These are phyloP conservation scores for Crithidia bombi DNA, from an alignment of 208 protist species.

Conservation along the genomic window DNA sequence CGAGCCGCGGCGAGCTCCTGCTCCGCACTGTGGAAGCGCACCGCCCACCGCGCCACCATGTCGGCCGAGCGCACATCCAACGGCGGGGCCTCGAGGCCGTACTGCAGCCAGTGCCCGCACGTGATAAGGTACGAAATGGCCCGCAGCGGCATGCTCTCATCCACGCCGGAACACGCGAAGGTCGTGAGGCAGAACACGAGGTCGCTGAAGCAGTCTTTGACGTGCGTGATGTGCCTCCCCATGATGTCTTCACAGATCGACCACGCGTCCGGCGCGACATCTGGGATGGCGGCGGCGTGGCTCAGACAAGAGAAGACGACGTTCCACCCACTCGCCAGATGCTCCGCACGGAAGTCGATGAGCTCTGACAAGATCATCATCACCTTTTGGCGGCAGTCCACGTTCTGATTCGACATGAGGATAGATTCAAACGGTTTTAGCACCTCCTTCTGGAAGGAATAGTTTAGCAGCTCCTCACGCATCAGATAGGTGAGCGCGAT, in stretches of 20 bases:
- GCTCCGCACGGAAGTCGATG: conserved; percentile 71
- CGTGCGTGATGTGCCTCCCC: conserved; percentile 52
- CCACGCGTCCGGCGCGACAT: conserved; percentile 72
- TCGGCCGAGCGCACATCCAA: conserved; percentile 47
- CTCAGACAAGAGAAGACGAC: conserved; percentile 86
- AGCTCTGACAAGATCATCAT: conserved; percentile 77
- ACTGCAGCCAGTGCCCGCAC: conserved; percentile 85
- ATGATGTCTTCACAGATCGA: conserved; percentile 69
- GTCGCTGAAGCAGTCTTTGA: conserved; percentile 86
- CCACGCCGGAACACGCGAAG: conserved; percentile 67
- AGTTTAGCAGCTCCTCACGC: conserved; percentile 80
- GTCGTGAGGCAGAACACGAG: conserved; percentile 84
- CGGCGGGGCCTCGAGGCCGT: conserved; percentile 74
- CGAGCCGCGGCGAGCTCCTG: conserved; percentile 44
- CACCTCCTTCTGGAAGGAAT: conserved; percentile 88
- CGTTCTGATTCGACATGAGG: conserved; percentile 73
- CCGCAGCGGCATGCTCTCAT: conserved; percentile 62
- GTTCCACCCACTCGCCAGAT: conserved; percentile 84
- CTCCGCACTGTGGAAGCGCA: conserved; percentile 54
- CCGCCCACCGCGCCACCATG: conserved; percentile 58
- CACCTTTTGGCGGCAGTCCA: conserved; percentile 58
- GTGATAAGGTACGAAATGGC: conserved; percentile 75
- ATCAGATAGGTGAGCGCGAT: conserved; percentile 79
- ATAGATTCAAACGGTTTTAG: conserved; percentile 79
- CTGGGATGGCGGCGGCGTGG: conserved; percentile 75